phyloP scores from a whole-genome alignment of 2,329 filamentous ascomycete genomes.

The Scytalidium lignicola region DNA sequence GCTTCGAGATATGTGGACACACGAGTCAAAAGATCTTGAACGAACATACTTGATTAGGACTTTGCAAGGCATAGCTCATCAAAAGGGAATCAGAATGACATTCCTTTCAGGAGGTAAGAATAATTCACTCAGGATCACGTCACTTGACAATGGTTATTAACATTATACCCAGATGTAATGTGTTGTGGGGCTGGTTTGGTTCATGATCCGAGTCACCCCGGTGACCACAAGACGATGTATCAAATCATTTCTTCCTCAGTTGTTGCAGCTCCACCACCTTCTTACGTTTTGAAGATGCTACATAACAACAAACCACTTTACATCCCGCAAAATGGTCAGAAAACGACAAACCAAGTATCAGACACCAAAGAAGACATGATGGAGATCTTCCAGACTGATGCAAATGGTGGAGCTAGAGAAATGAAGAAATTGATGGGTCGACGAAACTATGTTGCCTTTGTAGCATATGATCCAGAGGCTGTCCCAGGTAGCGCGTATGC shows the following conservation, averaged over 20 bases:
- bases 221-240: conserved; percentile 99
- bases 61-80: conserved; percentile 88
- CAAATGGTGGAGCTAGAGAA: conserved; percentile 76
- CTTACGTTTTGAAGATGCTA: conserved; percentile 88
- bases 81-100: conserved; percentile 94
- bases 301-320: conserved; percentile 93
- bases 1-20: conserved; percentile 94
- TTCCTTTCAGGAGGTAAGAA: conserved; percentile 80
- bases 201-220: conserved; percentile 86
- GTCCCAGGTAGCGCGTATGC: conserved; percentile 23
- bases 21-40: conserved; percentile 95
- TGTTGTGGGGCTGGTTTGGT: conserved; percentile 87
- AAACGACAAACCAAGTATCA: conserved; percentile 65
- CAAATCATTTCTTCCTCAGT: conserved; percentile 92
- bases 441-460: conserved; percentile 85
- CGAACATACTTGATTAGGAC: conserved; percentile 95
- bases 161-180: conserved; percentile 60
- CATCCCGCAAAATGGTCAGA: conserved; percentile 83
- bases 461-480: conserved; percentile 88
- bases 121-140: not conserved
- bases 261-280: conserved; percentile 79
- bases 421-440: conserved; percentile 89
- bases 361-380: conserved; percentile 99
- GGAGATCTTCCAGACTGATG: conserved; percentile 96
- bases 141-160: conserved; percentile 10